Percentiles rank a stretch among this genome's conserved stretches.
Evolutionary conservation across 2,329 filamentous ascomycete species (phyloP).

Genomic region (Rhytidhysteron rufulum): DNA sequence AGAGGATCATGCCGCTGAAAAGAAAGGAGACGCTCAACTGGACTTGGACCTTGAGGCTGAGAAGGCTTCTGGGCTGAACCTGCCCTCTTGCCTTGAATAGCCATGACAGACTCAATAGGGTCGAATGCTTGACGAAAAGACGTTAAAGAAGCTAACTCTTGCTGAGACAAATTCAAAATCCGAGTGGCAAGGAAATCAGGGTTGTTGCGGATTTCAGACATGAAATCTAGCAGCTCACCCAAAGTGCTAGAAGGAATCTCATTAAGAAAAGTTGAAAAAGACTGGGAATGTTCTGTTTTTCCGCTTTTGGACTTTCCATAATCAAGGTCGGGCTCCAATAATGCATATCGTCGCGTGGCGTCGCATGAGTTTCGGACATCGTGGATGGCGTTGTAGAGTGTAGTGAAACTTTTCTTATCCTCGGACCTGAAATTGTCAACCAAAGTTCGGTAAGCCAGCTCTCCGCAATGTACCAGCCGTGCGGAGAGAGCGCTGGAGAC

Average conservation of each 20-base stretch:
- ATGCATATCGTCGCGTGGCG: constrained; percentile 65
- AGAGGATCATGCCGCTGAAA: constrained; percentile 87
- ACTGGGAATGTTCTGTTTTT: constrained; percentile 42
- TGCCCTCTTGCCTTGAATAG: constrained; percentile 49
- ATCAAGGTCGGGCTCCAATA: constrained; percentile 70
- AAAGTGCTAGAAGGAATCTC: constrained; percentile 73
- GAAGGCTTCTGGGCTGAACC: constrained; percentile 45
- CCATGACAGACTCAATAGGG: constrained; percentile 77
- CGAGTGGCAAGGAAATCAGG: constrained; percentile 83
- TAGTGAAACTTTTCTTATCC: constrained; percentile 73
- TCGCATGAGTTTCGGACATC: constrained; percentile 76
- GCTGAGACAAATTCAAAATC: constrained; percentile 68
- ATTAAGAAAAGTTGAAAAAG: constrained; percentile 50
- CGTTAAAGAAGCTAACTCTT: constrained; percentile 74
- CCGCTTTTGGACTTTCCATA: constrained; percentile 37
- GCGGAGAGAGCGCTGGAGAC: constrained; percentile 72
- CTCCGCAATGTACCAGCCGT: constrained; percentile 69
- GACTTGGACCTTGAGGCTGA: constrained; percentile 52
- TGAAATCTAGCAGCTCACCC: constrained; percentile 72
- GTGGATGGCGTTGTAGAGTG: constrained; percentile 72
- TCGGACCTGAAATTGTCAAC: constrained; percentile 75
- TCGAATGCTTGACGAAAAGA: constrained; percentile 76
- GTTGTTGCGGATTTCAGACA: constrained; percentile 79
- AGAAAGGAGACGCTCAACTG: constrained; percentile 78
- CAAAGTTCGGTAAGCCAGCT: constrained; percentile 69